A percentile compares a stretch with the other conserved stretches of the same genome.
These are phyloP conservation scores for Podila minutissima DNA, from an alignment of 192 early-diverging fungal genomes.

Conservation along the genomic window DNA sequence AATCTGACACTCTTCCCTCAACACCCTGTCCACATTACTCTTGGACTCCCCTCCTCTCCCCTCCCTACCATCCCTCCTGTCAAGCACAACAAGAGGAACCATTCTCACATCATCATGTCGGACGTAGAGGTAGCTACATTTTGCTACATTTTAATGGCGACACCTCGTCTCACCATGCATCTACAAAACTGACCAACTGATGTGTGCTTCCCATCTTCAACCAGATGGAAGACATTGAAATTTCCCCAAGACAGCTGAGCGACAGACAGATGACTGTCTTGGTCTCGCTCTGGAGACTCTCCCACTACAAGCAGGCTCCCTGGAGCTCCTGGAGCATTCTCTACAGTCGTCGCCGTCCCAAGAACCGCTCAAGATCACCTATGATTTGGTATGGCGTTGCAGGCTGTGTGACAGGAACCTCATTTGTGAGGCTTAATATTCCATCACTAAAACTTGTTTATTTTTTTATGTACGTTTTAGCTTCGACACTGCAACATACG, in stretches of 20 bases:
- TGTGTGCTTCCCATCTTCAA: neutral
- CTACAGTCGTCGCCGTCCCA: slow-evolving; percentile 28
- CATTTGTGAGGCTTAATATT: neutral
- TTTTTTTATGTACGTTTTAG: neutral
- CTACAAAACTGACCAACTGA: neutral
- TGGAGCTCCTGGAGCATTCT: slow-evolving; percentile 47
- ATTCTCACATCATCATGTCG: slow-evolving; percentile 11
- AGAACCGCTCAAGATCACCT: slow-evolving; percentile 12
- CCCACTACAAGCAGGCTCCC: slow-evolving; percentile 37
- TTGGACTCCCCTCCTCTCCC: too few species aligned
- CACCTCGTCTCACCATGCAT: neutral
- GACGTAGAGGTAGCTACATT: slow-evolving; percentile 25
- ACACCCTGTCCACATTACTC: too few species aligned
- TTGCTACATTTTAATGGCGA: neutral
- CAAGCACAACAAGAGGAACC: neutral
- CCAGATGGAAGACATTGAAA: slow-evolving; percentile 32
- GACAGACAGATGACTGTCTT: slow-evolving; percentile 27
- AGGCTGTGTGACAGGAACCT: neutral
- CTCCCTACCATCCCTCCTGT: too few species aligned
- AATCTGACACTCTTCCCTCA: neutral
- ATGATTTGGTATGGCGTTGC: slow-evolving; percentile 28
- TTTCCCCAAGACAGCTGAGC: slow-evolving; percentile 23
- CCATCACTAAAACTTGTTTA: neutral
- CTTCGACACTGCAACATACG: slow-evolving; percentile 35
- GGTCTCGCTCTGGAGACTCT: slow-evolving; percentile 32